Percentiles rank a stretch among this genome's conserved stretches.
phyloP scores from a whole-genome alignment of 148 eudicot genomes.

The Heliamphora exappendiculata region DNA sequence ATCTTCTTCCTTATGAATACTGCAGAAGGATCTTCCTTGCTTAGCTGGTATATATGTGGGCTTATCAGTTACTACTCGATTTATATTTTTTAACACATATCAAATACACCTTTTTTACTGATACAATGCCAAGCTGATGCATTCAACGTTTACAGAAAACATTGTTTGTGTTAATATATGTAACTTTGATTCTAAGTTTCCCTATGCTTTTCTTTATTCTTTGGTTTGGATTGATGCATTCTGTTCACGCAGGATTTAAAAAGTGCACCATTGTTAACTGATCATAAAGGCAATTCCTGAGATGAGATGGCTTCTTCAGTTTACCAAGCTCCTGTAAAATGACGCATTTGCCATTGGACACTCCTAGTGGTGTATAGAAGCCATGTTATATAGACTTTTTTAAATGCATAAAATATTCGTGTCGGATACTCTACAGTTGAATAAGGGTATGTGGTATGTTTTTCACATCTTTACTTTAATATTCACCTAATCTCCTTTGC shows the following conservation, averaged over 20 bases:
- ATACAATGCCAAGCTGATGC: not conserved
- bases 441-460: too few relatives aligned
- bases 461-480: too few relatives aligned
- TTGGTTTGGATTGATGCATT: constrained; percentile 16
- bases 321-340: not conserved
- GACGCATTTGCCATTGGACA: not conserved
- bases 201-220: constrained; percentile 14
- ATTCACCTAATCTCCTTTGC: too few relatives aligned
- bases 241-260: not conserved
- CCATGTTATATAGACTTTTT: too few relatives aligned
- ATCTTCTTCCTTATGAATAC: constrained; percentile 27
- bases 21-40: constrained; percentile 19
- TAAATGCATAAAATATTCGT: too few relatives aligned
- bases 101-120: not conserved
- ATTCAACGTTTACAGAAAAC: not conserved
- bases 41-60: not conserved
- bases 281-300: not conserved
- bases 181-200: constrained; percentile 39
- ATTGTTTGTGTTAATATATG: constrained; percentile 1
- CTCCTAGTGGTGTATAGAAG: too few relatives aligned
- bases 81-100: not conserved
- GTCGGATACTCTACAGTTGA: too few relatives aligned
- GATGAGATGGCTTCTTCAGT: constrained; percentile 1
- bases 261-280: not conserved
- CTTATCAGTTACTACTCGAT: constrained; percentile 5